Evolutionary conservation across 2,329 filamentous ascomycete species (phyloP), one percentile per base, ranked within the genome.

Genomic region (Colletotrichum brevisporum): DNA sequence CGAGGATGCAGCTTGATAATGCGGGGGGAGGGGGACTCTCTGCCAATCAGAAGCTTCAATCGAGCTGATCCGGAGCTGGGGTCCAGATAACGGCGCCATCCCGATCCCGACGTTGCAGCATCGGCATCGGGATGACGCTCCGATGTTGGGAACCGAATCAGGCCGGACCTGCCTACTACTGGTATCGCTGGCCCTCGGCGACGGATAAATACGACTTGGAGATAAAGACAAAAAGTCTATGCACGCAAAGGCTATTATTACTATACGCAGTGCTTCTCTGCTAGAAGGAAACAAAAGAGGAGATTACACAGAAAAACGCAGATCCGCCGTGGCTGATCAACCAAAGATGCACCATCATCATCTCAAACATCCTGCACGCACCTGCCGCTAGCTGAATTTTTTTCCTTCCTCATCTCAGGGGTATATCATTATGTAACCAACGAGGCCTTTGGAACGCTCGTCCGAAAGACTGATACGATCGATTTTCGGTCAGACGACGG

Each of bases 1-100:
- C 41, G 26, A 45, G 36, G 13, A 24, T 52, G 50, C 16, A 43
- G 13, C 21, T n/a, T 24, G 21, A 24, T 24, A 24, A 24, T 24
- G 21, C 21, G 21, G 21, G 21, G 21, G 21, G 66, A 55, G 66
- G 66, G 62, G 66, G 43, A 66, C 8, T 24, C 16, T n/a, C 13
- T 4, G 16, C 66, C 66, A 69, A 69, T 69, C 16, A 69, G 10
- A 55, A n/a, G 8, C 12, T 8, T 12, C 62, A 66, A 69, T 66
- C 52, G 51, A 41, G 31, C 48, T 26, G 31, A 18, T 9, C 51
- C 24, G 24, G 47, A 21, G 12, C 45, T 24, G 53, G 41, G 50
- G 41, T 26, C 53, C 8, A 55, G 54, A 65, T 47, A 41, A 41
- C 48, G 31, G 48, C 18, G 41, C 26, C 39, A 10, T 58, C 27